These are phyloP conservation scores for Solanum habrochaites DNA, from an alignment of 257 asterid species.

Conservation along the genomic window DNA sequence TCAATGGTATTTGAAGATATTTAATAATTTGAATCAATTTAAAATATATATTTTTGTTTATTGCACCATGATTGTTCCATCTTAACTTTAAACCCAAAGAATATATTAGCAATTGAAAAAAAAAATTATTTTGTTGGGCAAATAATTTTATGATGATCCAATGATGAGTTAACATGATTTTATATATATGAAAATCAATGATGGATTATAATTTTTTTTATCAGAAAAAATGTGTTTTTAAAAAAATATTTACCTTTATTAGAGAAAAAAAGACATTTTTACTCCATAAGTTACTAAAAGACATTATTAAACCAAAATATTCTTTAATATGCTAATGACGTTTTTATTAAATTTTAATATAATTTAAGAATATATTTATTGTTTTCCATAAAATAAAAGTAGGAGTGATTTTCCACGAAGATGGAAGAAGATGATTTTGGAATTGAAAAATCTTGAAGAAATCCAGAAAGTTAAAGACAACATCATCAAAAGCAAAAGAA, in stretches of 20 bases:
- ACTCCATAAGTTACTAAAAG: background rate
- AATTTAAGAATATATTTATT: background rate
- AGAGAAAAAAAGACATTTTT: too few relatives aligned
- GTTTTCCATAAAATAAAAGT: background rate
- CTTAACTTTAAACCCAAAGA: background rate
- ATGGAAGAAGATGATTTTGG: background rate
- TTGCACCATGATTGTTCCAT: background rate
- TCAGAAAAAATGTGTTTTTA: background rate
- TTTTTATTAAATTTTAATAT: background rate
- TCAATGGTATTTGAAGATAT: too few relatives aligned
- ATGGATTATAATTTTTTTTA: background rate
- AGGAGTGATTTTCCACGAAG: background rate
- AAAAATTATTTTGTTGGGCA: background rate
- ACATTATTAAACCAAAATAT: too few relatives aligned
- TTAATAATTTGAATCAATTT: background rate
- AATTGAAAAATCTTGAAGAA: background rate
- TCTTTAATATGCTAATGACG: too few relatives aligned
- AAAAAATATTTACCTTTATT: too few relatives aligned
- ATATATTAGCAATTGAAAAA: background rate
- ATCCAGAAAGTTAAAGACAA: background rate
- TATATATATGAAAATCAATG: too few relatives aligned
- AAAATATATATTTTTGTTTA: too few relatives aligned
- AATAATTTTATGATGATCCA: too few relatives aligned
- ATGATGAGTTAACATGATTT: too few relatives aligned
- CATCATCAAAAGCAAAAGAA: background rate